Conservation (phyloP, 257 asterid genomes). For the Fraxinus pennsylvanica region DNA sequence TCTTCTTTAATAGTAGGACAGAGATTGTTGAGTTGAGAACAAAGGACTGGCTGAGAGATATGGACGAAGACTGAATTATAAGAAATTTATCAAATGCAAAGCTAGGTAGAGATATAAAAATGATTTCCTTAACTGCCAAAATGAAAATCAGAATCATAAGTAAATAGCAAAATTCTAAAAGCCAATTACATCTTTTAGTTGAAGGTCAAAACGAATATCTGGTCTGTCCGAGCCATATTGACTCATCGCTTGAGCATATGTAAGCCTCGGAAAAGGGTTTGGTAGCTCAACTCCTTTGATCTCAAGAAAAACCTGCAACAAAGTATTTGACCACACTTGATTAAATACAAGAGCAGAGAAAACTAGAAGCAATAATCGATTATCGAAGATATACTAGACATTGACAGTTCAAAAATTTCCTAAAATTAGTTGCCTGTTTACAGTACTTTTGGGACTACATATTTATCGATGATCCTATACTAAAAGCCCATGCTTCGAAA, state of each 20-base stretch:
- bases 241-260: conserved; percentile 85
- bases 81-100: conserved; percentile 9
- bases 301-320: conserved; percentile 78
- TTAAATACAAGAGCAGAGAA: background rate
- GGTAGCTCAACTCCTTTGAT: conserved; percentile 85
- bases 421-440: background rate
- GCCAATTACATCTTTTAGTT: conserved; percentile 67
- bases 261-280: conserved; percentile 85
- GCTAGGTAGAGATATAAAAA: background rate
- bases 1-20: background rate
- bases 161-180: conserved; percentile 6
- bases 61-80: background rate
- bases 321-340: conserved; percentile 21
- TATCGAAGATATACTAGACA: background rate
- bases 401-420: background rate
- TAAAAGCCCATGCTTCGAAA: background rate
- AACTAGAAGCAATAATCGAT: background rate
- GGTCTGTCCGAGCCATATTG: conserved; percentile 96
- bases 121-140: conserved; percentile 4
- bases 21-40: background rate
- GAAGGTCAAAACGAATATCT: conserved; percentile 81
- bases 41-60: background rate
- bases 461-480: background rate
- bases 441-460: background rate
- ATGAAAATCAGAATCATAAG: conserved; percentile 19